phyloP scores from a whole-genome alignment of 805 yeast species.

The Metschnikowia noctiluminum region DNA sequence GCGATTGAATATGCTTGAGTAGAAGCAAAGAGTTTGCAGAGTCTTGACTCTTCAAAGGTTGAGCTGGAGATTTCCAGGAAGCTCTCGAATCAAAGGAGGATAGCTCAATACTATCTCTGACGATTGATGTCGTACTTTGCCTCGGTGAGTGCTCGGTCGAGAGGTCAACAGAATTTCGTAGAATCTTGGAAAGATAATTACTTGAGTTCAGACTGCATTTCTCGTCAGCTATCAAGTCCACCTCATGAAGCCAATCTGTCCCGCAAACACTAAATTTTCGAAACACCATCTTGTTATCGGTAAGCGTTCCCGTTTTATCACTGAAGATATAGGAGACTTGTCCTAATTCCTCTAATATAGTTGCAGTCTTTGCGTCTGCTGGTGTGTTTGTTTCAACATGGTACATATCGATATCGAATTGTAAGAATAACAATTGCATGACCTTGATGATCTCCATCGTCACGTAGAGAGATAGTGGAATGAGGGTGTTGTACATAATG shows the following conservation, averaged over 20 bases:
- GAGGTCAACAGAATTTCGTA: not conserved
- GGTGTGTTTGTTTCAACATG: slow-evolving; percentile 81
- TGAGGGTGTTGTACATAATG: slow-evolving; percentile 95
- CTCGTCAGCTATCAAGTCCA: slow-evolving; percentile 43
- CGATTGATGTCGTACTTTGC: slow-evolving; percentile 32
- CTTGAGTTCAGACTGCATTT: slow-evolving; percentile 10
- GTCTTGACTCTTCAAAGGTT: slow-evolving; percentile 40
- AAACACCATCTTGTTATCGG: slow-evolving; percentile 92
- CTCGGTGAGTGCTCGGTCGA: slow-evolving; percentile 12
- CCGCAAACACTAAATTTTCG: slow-evolving; percentile 87
- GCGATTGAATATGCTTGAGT: slow-evolving; percentile 61
- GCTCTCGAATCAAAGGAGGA: slow-evolving; percentile 22
- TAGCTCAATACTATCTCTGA: slow-evolving; percentile 33
- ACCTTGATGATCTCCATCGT: slow-evolving; percentile 95
- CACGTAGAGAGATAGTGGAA: slow-evolving; percentile 91
- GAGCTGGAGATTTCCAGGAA: slow-evolving; percentile 49
- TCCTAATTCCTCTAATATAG: slow-evolving; percentile 93
- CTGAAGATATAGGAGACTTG: slow-evolving; percentile 94
- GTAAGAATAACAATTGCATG: slow-evolving; percentile 75
- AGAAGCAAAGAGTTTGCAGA: slow-evolving; percentile 57
- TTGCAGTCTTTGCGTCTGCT: slow-evolving; percentile 92
- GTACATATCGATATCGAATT: slow-evolving; percentile 94
- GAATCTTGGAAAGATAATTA: slow-evolving; percentile 2
- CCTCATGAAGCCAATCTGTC: slow-evolving; percentile 81
- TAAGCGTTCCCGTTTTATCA: slow-evolving; percentile 95